Conservation (phyloP, 1,284 basidiomycete genomes). For the Athelia sp. region DNA sequence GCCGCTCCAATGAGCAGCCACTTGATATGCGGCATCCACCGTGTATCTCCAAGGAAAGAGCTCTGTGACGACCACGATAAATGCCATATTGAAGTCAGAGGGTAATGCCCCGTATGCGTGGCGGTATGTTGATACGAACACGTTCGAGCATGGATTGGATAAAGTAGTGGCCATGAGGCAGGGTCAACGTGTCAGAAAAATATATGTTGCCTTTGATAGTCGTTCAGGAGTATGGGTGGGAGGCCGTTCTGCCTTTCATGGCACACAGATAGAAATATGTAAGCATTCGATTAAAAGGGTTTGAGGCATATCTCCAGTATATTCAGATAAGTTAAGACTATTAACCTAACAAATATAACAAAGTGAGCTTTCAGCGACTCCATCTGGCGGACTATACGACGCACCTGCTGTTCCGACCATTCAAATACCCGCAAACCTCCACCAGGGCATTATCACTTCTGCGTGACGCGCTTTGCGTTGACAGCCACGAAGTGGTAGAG, state of each 20-base stretch:
- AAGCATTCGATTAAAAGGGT: not conserved
- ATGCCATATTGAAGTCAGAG: too few relatives aligned
- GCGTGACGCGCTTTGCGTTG: constrained; percentile 53
- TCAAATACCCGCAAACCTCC: not conserved
- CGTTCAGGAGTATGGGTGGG: too few relatives aligned
- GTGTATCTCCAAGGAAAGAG: too few relatives aligned
- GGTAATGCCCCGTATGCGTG: too few relatives aligned
- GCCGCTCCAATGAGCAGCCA: too few relatives aligned
- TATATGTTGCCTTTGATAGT: not conserved
- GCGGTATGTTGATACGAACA: too few relatives aligned
- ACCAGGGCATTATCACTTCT: not conserved
- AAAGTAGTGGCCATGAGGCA: not conserved
- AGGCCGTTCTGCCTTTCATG: not conserved
- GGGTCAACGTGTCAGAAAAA: not conserved
- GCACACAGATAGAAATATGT: not conserved
- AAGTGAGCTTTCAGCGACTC: not conserved
- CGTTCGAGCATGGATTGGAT: not conserved
- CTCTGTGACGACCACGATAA: too few relatives aligned
- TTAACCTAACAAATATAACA: not conserved
- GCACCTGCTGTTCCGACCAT: not conserved
- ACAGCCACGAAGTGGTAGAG: constrained; percentile 86
- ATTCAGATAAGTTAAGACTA: not conserved
- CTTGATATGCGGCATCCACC: too few relatives aligned
- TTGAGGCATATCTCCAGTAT: too few relatives aligned
- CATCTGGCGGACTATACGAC: not conserved